phyloP scores from a whole-genome alignment of 2,329 filamentous ascomycete genomes.

The Neobulgaria alba region DNA sequence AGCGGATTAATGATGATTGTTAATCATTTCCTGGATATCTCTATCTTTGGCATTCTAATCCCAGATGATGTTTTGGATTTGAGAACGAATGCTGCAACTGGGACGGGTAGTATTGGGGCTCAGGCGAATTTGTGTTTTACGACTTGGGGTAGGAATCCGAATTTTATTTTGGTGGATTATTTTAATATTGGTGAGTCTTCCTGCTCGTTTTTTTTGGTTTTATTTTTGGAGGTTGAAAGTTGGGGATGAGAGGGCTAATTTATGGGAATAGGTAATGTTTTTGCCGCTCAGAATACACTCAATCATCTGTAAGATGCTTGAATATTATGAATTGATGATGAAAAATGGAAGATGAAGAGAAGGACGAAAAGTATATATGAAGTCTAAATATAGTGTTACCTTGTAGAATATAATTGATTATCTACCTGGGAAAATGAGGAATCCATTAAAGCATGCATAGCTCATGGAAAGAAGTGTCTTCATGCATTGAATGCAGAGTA shows the following conservation, averaged over 20 bases:
- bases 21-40: conserved; percentile 56
- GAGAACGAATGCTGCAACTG: conserved; percentile 39
- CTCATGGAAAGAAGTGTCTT: no score
- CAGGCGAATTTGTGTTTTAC: conserved; percentile 39
- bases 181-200: conserved; percentile 36
- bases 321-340: neutral
- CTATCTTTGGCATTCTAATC: conserved; percentile 38
- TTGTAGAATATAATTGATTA: no score
- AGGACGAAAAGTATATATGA: no score
- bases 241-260: neutral
- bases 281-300: neutral
- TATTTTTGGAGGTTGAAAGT: neutral
- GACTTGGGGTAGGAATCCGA: conserved; percentile 40
- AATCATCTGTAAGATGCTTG: neutral
- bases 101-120: conserved; percentile 42
- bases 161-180: conserved; percentile 50
- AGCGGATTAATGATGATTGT: conserved; percentile 46
- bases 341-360: no score
- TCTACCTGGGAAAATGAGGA: no score
- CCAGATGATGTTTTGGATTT: conserved; percentile 40
- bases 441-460: no score
- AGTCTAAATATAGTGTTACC: no score
- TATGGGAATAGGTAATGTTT: neutral
- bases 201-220: neutral
- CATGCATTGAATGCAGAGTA: no score